phyloP scores from a whole-genome alignment of 164 flowering plant species.

The Chloranthus sessilifolius region DNA sequence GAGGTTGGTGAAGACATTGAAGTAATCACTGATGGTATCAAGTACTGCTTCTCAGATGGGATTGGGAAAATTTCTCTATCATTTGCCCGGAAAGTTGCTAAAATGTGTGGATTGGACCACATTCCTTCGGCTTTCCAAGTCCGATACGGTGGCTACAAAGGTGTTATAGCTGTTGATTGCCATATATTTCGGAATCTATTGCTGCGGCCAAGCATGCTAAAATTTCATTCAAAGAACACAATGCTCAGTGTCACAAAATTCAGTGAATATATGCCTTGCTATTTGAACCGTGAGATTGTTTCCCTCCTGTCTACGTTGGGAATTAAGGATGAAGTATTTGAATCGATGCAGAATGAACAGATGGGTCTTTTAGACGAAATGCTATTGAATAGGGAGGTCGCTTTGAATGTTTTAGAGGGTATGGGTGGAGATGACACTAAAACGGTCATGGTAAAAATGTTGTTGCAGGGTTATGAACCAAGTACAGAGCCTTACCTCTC shows the following conservation, averaged over 20 bases:
- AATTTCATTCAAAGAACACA: slow-evolving; percentile 71
- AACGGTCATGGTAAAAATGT: slow-evolving; percentile 48
- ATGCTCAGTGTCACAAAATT: slow-evolving; percentile 86
- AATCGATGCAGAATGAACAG: slow-evolving; percentile 52
- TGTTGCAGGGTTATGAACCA: slow-evolving; percentile 73
- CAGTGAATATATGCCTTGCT: slow-evolving; percentile 75
- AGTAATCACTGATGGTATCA: slow-evolving; percentile 47
- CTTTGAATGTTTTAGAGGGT: slow-evolving; percentile 51
- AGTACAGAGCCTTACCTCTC: slow-evolving; percentile 72
- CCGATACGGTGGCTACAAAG: slow-evolving; percentile 96
- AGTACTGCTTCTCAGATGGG: slow-evolving; percentile 94
- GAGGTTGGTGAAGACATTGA: slow-evolving; percentile 81
- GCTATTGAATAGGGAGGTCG: slow-evolving; percentile 51
- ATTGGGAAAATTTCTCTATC: slow-evolving; percentile 79
- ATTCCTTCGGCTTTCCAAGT: slow-evolving; percentile 94
- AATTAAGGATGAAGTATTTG: slow-evolving; percentile 52
- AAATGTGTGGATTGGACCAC: slow-evolving; percentile 49
- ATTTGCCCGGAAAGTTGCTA: slow-evolving; percentile 69
- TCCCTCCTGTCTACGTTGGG: slow-evolving; percentile 85
- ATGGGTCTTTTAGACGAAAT: slow-evolving; percentile 47
- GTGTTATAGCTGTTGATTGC: slow-evolving; percentile 84
- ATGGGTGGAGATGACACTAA: slow-evolving; percentile 33
- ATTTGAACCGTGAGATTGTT: slow-evolving; percentile 79
- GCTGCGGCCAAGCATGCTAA: slow-evolving; percentile 76
- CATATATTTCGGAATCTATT: slow-evolving; percentile 75